phyloP scores from a whole-genome alignment of 208 protist species.

The Acanthamoeba healyi region DNA sequence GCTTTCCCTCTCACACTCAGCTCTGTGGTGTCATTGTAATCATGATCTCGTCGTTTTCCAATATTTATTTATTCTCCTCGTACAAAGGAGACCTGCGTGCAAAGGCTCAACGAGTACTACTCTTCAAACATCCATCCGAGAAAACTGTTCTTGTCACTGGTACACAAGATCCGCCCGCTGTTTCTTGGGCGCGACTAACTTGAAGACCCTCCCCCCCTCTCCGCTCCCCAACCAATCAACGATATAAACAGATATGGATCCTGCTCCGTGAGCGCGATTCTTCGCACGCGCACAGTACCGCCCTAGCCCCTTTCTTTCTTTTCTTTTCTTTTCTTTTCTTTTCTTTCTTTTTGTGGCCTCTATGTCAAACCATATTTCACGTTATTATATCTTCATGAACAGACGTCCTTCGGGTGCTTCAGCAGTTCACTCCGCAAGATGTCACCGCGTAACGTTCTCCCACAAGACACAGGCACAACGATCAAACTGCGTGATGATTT shows the following conservation, averaged over 20 bases:
- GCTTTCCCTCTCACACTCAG: no score
- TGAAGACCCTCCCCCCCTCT: no score
- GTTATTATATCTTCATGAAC: neutral
- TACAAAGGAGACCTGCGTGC: neutral
- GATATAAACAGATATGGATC: constrained; percentile 12
- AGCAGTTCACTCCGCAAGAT: constrained; percentile 49
- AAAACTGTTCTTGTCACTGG: constrained; percentile 31
- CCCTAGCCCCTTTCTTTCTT: no score
- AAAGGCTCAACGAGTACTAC: constrained; percentile 42
- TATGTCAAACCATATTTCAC: neutral
- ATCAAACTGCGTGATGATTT: no score
- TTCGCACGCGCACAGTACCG: neutral
- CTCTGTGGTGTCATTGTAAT: no score
- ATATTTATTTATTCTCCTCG: no score
- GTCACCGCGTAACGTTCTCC: neutral
- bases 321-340: neutral
- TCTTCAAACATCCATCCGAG: neutral
- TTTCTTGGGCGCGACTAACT: no score
- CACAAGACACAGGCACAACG: no score
- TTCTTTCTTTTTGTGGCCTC: neutral
- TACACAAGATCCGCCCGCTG: no score
- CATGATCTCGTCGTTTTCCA: no score
- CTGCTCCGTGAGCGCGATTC: constrained; percentile 40
- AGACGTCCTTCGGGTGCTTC: constrained; percentile 8
- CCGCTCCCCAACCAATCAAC: no score